Conservation (phyloP, 179 eudicot species). For the Beta macrorhiza region DNA sequence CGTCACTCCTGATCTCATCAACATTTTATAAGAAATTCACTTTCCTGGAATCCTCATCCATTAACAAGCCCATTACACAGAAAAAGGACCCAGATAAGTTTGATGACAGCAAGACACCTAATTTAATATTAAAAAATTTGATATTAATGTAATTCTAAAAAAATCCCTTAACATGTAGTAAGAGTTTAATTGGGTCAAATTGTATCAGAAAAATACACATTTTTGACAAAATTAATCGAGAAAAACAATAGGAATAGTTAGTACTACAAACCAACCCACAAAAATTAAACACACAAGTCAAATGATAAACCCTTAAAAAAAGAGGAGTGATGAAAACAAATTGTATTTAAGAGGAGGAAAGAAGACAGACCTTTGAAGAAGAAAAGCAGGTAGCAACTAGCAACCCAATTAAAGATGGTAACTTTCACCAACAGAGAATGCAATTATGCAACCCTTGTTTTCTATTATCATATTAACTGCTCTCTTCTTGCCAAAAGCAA, state of each 20-base stretch:
- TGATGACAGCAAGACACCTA: background rate
- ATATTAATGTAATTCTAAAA: background rate
- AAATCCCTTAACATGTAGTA: background rate
- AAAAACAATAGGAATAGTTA: background rate
- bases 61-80: constrained; percentile 1
- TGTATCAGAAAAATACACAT: background rate
- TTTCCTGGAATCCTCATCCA: background rate
- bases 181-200: background rate
- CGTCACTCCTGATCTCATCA: constrained; percentile 1
- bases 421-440: no score
- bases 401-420: no score
- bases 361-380: no score
- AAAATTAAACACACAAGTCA: no score
- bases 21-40: background rate
- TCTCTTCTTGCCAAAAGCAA: no score
- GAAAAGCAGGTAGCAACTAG: no score
- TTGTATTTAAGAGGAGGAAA: no score
- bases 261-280: background rate
- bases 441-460: no score
- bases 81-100: background rate
- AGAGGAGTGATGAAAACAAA: no score
- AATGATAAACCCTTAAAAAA: no score
- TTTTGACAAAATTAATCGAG: background rate
- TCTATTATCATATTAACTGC: no score
- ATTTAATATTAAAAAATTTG: background rate